phyloP scores from a whole-genome alignment of 1,284 basidiomycete genomes.

The Earliella scabrosa region DNA sequence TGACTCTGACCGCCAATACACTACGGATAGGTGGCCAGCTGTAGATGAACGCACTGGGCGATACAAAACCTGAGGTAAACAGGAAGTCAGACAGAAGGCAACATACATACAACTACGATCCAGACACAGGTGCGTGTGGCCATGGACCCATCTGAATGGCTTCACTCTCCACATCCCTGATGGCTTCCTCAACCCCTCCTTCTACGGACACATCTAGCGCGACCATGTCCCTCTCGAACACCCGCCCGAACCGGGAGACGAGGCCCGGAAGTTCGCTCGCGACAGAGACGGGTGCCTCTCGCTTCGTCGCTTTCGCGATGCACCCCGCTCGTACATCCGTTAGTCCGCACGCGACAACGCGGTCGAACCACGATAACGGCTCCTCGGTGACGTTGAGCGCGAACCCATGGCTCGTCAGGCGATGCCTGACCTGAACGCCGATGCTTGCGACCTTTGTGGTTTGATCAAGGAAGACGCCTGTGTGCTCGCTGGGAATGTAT shows the following conservation, averaged over 20 bases:
- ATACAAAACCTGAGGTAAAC: too few species aligned
- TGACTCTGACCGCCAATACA: too few species aligned
- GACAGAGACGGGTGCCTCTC: constrained; percentile 39
- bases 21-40: too few species aligned
- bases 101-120: too few species aligned
- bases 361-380: constrained; percentile 83
- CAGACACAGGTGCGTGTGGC: constrained; percentile 14
- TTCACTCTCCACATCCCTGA: constrained; percentile 39
- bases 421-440: constrained; percentile 94
- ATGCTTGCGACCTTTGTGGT: constrained; percentile 89
- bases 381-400: constrained; percentile 89
- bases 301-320: constrained; percentile 51
- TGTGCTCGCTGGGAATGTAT: constrained; percentile 60
- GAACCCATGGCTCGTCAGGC: constrained; percentile 95
- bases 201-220: constrained; percentile 38
- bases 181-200: constrained; percentile 56
- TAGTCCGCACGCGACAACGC: constrained; percentile 92
- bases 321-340: constrained; percentile 82
- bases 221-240: constrained; percentile 60
- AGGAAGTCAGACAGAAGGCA: too few species aligned
- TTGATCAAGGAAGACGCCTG: constrained; percentile 75
- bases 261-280: constrained; percentile 57
- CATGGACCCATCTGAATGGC: constrained; percentile 25
- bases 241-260: constrained; percentile 53
- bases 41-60: too few species aligned